Percentiles rank a stretch among this genome's conserved stretches.
These are phyloP conservation scores for Trichophaea hybrida DNA, from an alignment of 2,329 filamentous ascomycete species.

Conservation along the genomic window DNA sequence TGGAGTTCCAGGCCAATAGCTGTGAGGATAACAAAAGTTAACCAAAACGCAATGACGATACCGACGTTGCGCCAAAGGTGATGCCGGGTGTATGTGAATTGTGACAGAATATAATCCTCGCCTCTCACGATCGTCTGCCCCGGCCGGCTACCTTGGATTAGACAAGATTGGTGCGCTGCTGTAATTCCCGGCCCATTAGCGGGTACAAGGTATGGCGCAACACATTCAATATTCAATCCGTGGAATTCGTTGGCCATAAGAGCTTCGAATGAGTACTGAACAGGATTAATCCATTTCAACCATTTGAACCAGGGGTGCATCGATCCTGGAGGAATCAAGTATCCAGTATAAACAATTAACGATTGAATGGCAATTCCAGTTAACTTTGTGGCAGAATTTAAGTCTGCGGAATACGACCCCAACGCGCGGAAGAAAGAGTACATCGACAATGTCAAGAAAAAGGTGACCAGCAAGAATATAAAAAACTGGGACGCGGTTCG, in stretches of 20 bases:
- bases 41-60: constrained; percentile 39
- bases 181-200: constrained; percentile 34
- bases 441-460: constrained; percentile 40
- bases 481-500: constrained; percentile 48
- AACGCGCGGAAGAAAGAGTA: constrained; percentile 51
- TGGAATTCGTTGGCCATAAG: constrained; percentile 44
- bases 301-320: constrained; percentile 29
- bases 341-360: constrained; percentile 46
- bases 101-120: constrained; percentile 40
- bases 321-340: constrained; percentile 33
- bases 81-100: constrained; percentile 41
- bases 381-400: constrained; percentile 50
- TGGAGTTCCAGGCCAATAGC: constrained; percentile 34
- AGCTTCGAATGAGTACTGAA: constrained; percentile 51
- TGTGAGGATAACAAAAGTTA: constrained; percentile 35
- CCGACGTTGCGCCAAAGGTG: constrained; percentile 49
- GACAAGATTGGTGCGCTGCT: constrained; percentile 42
- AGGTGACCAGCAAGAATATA: constrained; percentile 43
- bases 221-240: constrained; percentile 41
- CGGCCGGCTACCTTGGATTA: constrained; percentile 42
- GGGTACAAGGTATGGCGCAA: constrained; percentile 43
- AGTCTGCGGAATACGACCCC: constrained; percentile 46
- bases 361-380: constrained; percentile 38
- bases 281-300: constrained; percentile 42
- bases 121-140: constrained; percentile 42